These are phyloP conservation scores for Podila epicladia DNA, from an alignment of 192 early-diverging fungal species.

Conservation along the genomic window DNA sequence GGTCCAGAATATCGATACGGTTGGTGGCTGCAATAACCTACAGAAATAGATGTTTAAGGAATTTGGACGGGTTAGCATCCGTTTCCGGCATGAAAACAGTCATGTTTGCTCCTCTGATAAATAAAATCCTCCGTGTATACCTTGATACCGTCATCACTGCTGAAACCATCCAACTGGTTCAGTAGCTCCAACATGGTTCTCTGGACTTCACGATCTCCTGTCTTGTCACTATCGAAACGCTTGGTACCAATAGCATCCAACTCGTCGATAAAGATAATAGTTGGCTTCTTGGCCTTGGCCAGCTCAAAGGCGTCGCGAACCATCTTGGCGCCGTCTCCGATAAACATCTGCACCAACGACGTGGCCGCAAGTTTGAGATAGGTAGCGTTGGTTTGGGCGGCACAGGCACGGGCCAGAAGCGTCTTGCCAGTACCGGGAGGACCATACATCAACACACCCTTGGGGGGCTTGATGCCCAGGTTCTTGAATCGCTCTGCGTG, in stretches of 20 bases:
- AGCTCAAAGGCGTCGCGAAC: slow-evolving; percentile 97
- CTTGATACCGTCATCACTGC: slow-evolving; percentile 95
- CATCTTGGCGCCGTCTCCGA: slow-evolving; percentile 97
- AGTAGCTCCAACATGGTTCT: slow-evolving; percentile 99
- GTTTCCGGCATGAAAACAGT: neutral
- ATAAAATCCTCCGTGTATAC: slow-evolving; percentile 55
- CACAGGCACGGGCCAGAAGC: slow-evolving; percentile 96
- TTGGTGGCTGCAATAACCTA: slow-evolving; percentile 98
- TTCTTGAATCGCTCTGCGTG: slow-evolving; percentile 89
- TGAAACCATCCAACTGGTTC: slow-evolving; percentile 98
- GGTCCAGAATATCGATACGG: slow-evolving; percentile 92
- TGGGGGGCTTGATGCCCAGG: slow-evolving; percentile 87
- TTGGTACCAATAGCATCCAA: slow-evolving; percentile 99
- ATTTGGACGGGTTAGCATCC: neutral
- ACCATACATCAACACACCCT: slow-evolving; percentile 87
- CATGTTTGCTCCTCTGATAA: neutral
- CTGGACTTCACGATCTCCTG: slow-evolving; percentile 98
- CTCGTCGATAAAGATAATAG: slow-evolving; percentile 99
- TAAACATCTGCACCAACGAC: slow-evolving; percentile 95
- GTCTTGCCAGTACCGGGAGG: slow-evolving; percentile 92
- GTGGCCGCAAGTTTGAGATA: slow-evolving; percentile 97
- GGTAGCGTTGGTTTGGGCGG: slow-evolving; percentile 95
- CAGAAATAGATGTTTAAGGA: neutral
- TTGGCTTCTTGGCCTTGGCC: slow-evolving; percentile 98
- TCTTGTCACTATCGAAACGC: slow-evolving; percentile 97